These are phyloP conservation scores for Sisymbrium altissimum DNA, from an alignment of 345 rosid species.

Conservation along the genomic window DNA sequence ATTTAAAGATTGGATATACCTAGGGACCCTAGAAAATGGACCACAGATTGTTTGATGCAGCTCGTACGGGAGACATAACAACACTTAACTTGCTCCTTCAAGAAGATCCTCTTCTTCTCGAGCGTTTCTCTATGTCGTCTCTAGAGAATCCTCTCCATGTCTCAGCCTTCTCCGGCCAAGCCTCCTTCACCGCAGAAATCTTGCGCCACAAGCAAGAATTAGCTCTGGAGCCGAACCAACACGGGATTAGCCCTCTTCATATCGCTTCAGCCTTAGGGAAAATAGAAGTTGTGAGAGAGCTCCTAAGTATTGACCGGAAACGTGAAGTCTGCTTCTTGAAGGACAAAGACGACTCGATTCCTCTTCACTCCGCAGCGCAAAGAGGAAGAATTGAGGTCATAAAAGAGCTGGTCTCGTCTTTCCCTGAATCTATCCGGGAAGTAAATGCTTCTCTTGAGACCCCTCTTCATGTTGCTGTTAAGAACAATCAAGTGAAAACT, in stretches of 20 bases:
- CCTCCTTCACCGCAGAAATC: background rate
- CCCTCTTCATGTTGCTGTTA: conserved; percentile 25
- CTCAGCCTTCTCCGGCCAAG: conserved; percentile 20
- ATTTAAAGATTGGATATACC: background rate
- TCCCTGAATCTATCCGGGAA: conserved; percentile 8
- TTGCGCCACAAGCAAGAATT: conserved; percentile 16
- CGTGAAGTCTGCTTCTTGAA: conserved; percentile 10
- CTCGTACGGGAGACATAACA: conserved; percentile 13
- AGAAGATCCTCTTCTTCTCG: conserved; percentile 26
- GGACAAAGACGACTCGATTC: conserved; percentile 18
- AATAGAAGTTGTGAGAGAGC: conserved; percentile 2
- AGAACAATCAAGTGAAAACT: conserved; percentile 21
- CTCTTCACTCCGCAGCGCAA: conserved; percentile 14
- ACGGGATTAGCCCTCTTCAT: conserved; percentile 21
- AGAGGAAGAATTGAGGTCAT: conserved; percentile 18
- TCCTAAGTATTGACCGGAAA: background rate
- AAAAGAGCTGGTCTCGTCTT: background rate
- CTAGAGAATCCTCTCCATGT: conserved; percentile 27
- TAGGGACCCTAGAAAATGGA: conserved; percentile 17
- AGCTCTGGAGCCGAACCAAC: background rate
- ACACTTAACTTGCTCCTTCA: conserved; percentile 8
- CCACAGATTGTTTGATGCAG: conserved; percentile 23
- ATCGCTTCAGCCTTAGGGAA: conserved; percentile 14
- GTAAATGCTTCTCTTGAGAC: conserved; percentile 14
- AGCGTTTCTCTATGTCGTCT: conserved; percentile 11